These are phyloP conservation scores for Nakazawaea anatomiae DNA, from an alignment of 805 yeast genomes.

Conservation along the genomic window DNA sequence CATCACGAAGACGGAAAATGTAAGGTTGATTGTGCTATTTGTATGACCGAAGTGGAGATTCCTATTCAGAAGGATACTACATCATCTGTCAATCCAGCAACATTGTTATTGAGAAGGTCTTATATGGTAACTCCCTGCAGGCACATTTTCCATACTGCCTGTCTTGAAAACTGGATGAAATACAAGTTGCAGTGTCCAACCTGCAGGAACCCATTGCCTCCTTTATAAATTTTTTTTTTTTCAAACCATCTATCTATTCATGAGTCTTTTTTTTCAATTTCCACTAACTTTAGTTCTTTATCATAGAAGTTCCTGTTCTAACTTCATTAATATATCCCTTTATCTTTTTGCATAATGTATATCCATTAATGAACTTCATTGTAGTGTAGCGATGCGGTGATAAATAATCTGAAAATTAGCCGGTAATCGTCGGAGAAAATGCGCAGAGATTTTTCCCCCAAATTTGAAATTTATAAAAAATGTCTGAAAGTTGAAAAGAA, in stretches of 20 bases:
- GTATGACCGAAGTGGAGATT: constrained; percentile 75
- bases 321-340: too few relatives aligned
- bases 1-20: constrained; percentile 32
- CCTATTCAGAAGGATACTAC: constrained; percentile 31
- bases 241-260: background rate
- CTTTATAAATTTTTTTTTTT: constrained; percentile 38
- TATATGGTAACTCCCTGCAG: constrained; percentile 89
- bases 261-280: background rate
- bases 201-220: constrained; percentile 82
- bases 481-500: too few relatives aligned
- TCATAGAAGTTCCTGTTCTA: too few relatives aligned
- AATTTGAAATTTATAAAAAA: too few relatives aligned
- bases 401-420: background rate
- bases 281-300: too few relatives aligned
- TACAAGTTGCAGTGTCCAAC: constrained; percentile 92
- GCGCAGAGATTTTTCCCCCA: background rate
- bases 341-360: too few relatives aligned
- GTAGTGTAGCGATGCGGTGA: too few relatives aligned
- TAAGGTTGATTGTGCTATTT: constrained; percentile 77
- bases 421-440: background rate
- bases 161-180: constrained; percentile 91
- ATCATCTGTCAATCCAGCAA: constrained; percentile 14
- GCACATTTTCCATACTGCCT: constrained; percentile 85
- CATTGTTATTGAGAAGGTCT: constrained; percentile 29
- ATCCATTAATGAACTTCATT: too few relatives aligned